phyloP scores from a whole-genome alignment of 306 rosid species.

The Acacia melanoxylon region DNA sequence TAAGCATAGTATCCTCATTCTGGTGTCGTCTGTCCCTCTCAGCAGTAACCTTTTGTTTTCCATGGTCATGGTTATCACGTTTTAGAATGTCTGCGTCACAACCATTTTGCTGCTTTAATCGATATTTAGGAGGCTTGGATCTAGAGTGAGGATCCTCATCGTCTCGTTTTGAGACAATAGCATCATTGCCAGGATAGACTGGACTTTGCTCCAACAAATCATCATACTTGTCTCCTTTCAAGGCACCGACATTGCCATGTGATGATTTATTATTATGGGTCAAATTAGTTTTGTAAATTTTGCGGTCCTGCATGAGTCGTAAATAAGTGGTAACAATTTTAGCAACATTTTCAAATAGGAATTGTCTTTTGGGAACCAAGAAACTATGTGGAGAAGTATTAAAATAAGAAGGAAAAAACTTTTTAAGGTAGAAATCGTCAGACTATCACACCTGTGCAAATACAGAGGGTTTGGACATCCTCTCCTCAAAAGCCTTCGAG shows the following conservation, averaged over 20 bases:
- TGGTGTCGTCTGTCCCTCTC: conserved; percentile 45
- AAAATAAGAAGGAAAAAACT: too few species aligned
- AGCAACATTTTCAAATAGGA: conserved; percentile 18
- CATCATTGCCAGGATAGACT: conserved; percentile 36
- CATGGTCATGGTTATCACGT: conserved; percentile 45
- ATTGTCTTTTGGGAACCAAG: background rate
- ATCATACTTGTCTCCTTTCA: conserved; percentile 49
- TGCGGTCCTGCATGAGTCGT: conserved; percentile 54
- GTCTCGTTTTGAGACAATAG: conserved; percentile 44
- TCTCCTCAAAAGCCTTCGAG: conserved; percentile 64
- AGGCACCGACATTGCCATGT: conserved; percentile 38
- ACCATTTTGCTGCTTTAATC: conserved; percentile 42
- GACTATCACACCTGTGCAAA: conserved; percentile 47
- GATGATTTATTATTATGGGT: conserved; percentile 39
- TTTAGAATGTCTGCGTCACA: conserved; percentile 37
- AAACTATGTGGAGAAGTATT: background rate
- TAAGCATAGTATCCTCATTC: conserved; percentile 43
- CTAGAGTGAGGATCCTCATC: conserved; percentile 43
- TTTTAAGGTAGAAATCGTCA: background rate
- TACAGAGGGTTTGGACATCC: conserved; percentile 67
- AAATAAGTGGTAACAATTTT: conserved; percentile 27
- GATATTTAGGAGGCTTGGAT: conserved; percentile 39
- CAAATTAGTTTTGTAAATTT: conserved; percentile 37
- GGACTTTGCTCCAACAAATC: conserved; percentile 34
- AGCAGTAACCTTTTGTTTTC: conserved; percentile 39